Evolutionary conservation across 2,329 filamentous ascomycete genomes (phyloP), one percentile per base, ranked within the genome.

Genomic region (Fusarium oxysporum): DNA sequence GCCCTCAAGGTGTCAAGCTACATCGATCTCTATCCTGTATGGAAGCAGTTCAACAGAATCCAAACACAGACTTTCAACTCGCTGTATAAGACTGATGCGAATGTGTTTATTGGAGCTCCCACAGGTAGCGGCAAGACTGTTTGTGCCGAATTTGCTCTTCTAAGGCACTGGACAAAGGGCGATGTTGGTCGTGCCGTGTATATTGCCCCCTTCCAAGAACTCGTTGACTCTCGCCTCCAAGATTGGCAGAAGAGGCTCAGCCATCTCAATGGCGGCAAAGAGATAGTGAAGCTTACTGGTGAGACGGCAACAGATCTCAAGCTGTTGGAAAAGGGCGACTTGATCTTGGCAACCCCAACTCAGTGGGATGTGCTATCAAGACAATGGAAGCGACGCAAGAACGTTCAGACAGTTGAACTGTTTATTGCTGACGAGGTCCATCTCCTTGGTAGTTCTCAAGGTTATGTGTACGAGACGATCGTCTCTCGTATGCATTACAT

Each of bases 401-500:
- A 97, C 76, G 91, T 99, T 2, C 94, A 98, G 80, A 92, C 91
- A 7, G 93, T 98, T 25, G 91, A 95, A 76, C 86, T 99, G 1
- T 95, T 99, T 80, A 95, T 99, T 74, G 95, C 96, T 2, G 97
- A 99, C 81, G 96, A 98, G 80, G 86, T 99, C 61, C 96, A 99
- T 80, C 92, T 98, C 85, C 87, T 99, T 35, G 96, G 96, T 67
- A 95, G 95, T 19, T 90, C 92, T 57, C 89, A 90, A 71, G 97
- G 96, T 35, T 97, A 96, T 80, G 88, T 97, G 35, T 99, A 99
- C 82, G 96, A 99, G 85, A 93, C 96, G 58, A 92, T 99, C 58
- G 93, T 99, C n/a, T 98, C 96, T 70, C 92, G 96, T 58, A 98
- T 98, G 93, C 95, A 97, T 80, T 96, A 96, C 72, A 98, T 99